Evolutionary conservation across 2,329 filamentous ascomycete genomes (phyloP).

Genomic region (Colletotrichum limetticola): DNA sequence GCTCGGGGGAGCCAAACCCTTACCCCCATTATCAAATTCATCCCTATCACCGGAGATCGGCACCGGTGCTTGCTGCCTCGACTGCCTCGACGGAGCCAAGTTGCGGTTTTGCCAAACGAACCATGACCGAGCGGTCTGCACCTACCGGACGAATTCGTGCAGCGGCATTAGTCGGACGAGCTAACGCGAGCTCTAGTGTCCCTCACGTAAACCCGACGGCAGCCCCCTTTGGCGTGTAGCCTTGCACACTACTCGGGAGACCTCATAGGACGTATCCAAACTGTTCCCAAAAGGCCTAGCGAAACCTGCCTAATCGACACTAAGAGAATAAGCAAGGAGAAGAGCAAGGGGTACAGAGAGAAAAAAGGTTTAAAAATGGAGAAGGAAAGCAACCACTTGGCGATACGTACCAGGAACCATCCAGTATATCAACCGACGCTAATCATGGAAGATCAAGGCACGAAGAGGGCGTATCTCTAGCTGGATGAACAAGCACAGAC

Average conservation of each 20-base stretch:
- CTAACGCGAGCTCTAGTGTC: constrained; percentile 21
- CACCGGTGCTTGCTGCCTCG: neutral
- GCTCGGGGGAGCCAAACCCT: constrained; percentile 1
- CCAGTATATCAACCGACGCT: neutral
- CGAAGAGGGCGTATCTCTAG: neutral
- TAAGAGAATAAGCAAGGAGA: constrained; percentile 14
- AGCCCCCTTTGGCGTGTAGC: neutral
- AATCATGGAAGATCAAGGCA: neutral
- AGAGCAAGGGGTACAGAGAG: neutral
- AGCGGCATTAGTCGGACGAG: constrained; percentile 19
- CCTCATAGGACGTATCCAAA: neutral
- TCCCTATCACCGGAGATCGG: constrained; percentile 23
- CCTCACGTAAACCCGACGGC: constrained; percentile 11
- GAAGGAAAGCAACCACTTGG: constrained; percentile 16
- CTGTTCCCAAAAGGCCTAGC: neutral
- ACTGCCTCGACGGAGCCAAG: neutral
- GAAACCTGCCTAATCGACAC: constrained; percentile 20
- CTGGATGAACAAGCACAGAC: neutral
- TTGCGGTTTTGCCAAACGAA: constrained; percentile 23
- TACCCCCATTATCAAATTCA: neutral
- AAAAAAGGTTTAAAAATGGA: constrained; percentile 19
- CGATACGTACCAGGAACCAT: constrained; percentile 16
- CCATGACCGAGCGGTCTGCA: constrained; percentile 31
- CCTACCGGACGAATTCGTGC: constrained; percentile 25
- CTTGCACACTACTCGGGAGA: neutral